Conservation (phyloP, 176 grass and related monocot species). For the Luzula sylvatica region DNA sequence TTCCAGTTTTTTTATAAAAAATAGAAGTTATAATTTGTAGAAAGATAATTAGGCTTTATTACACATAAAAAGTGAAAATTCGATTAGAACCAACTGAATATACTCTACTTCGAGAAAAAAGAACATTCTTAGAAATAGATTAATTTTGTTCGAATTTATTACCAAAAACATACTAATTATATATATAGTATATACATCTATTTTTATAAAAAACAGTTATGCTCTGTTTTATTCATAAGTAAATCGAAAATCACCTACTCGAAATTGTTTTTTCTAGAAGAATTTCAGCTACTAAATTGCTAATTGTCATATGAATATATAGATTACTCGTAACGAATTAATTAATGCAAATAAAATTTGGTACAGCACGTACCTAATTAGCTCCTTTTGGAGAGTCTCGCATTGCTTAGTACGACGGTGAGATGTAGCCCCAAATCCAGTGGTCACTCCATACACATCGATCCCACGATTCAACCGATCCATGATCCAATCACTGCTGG, state of each 20-base stretch:
- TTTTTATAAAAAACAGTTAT: too few relatives aligned
- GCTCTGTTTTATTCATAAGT: neutral
- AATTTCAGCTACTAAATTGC: neutral
- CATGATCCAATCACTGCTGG: slow-evolving; percentile 80
- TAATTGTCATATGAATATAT: neutral
- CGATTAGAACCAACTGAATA: too few relatives aligned
- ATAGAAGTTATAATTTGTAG: too few relatives aligned
- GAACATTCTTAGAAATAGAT: too few relatives aligned
- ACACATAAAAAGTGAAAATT: too few relatives aligned
- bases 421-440: slow-evolving; percentile 80
- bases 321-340: neutral
- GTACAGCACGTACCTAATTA: slow-evolving; percentile 55
- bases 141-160: too few relatives aligned
- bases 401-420: slow-evolving; percentile 76
- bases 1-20: too few relatives aligned
- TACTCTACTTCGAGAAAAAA: too few relatives aligned
- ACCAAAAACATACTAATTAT: too few relatives aligned
- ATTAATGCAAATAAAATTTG: neutral
- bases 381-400: slow-evolving; percentile 71
- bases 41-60: too few relatives aligned
- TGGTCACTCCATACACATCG: slow-evolving; percentile 87
- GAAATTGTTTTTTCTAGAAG: neutral
- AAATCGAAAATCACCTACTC: neutral
- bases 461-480: slow-evolving; percentile 71
- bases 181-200: too few relatives aligned